Evolutionary conservation across 2,329 filamentous ascomycete species (phyloP).

Genomic region (Sporothrix brunneoviolacea): DNA sequence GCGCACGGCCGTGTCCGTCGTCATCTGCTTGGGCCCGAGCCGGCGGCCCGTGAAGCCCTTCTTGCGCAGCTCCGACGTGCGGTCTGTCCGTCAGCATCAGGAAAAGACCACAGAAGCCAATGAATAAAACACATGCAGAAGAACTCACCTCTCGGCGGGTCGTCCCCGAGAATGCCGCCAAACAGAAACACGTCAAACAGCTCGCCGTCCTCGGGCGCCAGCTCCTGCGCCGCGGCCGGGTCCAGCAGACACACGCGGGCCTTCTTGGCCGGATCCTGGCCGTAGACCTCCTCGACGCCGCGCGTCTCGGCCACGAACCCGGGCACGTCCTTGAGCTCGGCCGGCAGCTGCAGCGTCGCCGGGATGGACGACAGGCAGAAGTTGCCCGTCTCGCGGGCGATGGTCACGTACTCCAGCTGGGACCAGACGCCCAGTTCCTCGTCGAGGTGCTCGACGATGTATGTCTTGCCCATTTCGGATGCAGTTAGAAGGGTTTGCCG

Average conservation of each 20-base stretch:
- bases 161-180: conserved; percentile 91
- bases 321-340: conserved; percentile 45
- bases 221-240: conserved; percentile 48
- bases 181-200: conserved; percentile 89
- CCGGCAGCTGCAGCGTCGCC: conserved; percentile 55
- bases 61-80: conserved; percentile 89
- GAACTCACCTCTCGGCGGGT: conserved; percentile 75
- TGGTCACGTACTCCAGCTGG: conserved; percentile 81
- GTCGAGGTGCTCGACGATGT: conserved; percentile 95
- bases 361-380: conserved; percentile 84
- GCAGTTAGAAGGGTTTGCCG: background rate
- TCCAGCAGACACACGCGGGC: conserved; percentile 14
- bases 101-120: background rate
- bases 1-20: conserved; percentile 91
- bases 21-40: conserved; percentile 93
- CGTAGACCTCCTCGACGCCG: conserved; percentile 79
- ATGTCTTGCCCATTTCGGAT: conserved; percentile 53
- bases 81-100: conserved; percentile 49
- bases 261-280: conserved; percentile 51
- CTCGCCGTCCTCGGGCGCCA: conserved; percentile 74
- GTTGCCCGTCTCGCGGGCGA: conserved; percentile 71
- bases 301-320: conserved; percentile 66
- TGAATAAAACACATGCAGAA: too few species aligned
- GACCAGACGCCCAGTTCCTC: conserved; percentile 93
- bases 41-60: conserved; percentile 87